phyloP scores from a whole-genome alignment of 2,329 filamentous ascomycete species.

The Fusarium palustre region DNA sequence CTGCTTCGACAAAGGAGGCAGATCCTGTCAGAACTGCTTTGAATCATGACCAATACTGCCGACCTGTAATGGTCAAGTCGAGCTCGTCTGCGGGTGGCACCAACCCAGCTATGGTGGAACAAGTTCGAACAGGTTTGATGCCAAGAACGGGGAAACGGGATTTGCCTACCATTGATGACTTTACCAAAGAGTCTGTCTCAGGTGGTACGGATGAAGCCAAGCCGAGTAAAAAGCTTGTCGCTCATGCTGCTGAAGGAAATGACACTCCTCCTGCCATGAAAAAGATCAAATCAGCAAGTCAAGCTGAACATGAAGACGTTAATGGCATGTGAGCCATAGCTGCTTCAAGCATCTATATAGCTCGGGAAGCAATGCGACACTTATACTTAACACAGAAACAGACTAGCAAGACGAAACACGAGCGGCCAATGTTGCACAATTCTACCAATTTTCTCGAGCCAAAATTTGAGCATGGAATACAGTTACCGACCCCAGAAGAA shows the following conservation, averaged over 20 bases:
- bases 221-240: background rate
- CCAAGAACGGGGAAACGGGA: conserved; percentile 14
- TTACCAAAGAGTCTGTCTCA: conserved; percentile 32
- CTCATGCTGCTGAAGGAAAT: background rate
- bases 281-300: conserved; percentile 30
- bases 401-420: background rate
- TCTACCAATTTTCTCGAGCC: background rate
- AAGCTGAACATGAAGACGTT: background rate
- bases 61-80: conserved; percentile 32
- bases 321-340: background rate
- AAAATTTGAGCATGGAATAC: background rate
- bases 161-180: conserved; percentile 46
- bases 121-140: conserved; percentile 44
- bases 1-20: conserved; percentile 21
- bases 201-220: background rate
- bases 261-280: conserved; percentile 10
- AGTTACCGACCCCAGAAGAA: background rate
- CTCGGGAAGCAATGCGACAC: conserved; percentile 21
- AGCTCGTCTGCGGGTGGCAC: conserved; percentile 2
- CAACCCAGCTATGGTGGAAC: conserved; percentile 43
- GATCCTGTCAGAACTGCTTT: conserved; percentile 1
- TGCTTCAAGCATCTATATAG: conserved; percentile 1
- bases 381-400: background rate
- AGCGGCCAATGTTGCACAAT: background rate
- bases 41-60: conserved; percentile 44